A percentile compares a stretch with the other conserved stretches of the same genome.
Evolutionary conservation across 352 stramenopile species (phyloP).

Genomic region (Globisporangium solare): DNA sequence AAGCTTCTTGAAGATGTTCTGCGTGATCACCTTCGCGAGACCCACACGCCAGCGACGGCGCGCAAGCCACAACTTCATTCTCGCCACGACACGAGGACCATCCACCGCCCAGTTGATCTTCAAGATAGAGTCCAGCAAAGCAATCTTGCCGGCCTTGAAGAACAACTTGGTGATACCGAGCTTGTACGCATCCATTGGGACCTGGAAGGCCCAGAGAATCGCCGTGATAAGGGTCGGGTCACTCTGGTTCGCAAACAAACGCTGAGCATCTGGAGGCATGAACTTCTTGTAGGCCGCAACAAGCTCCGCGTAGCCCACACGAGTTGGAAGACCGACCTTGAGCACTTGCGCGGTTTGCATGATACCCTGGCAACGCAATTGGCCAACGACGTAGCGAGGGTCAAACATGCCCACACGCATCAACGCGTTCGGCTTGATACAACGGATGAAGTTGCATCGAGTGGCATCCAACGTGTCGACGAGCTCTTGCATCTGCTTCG

Average conservation of each 20-base stretch:
- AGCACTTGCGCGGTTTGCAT: conserved; percentile 87
- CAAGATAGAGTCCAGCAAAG: conserved; percentile 66
- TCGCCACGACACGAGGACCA: conserved; percentile 48
- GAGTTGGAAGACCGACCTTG: conserved; percentile 79
- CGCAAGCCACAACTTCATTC: conserved; percentile 68
- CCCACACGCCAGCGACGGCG: conserved; percentile 67
- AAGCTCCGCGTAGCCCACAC: conserved; percentile 74
- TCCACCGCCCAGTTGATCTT: conserved; percentile 69
- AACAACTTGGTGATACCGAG: conserved; percentile 76
- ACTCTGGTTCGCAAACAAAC: conserved; percentile 66
- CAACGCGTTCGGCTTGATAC: conserved; percentile 84
- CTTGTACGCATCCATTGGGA: conserved; percentile 74
- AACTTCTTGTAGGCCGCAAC: conserved; percentile 62
- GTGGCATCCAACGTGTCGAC: conserved; percentile 76
- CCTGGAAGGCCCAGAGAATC: conserved; percentile 83
- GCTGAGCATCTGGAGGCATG: conserved; percentile 63
- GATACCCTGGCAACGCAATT: conserved; percentile 84
- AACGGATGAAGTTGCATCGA: conserved; percentile 86
- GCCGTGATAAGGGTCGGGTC: conserved; percentile 72
- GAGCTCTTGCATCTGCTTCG: conserved; percentile 77
- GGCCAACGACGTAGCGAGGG: conserved; percentile 71
- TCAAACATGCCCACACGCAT: conserved; percentile 77
- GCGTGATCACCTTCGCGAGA: conserved; percentile 61
- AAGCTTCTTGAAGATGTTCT: conserved; percentile 46
- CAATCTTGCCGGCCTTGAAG: conserved; percentile 76